Evolutionary conservation across 176 grass and related monocot genomes (phyloP).

Genomic region (Eremochloa ophiuroides): DNA sequence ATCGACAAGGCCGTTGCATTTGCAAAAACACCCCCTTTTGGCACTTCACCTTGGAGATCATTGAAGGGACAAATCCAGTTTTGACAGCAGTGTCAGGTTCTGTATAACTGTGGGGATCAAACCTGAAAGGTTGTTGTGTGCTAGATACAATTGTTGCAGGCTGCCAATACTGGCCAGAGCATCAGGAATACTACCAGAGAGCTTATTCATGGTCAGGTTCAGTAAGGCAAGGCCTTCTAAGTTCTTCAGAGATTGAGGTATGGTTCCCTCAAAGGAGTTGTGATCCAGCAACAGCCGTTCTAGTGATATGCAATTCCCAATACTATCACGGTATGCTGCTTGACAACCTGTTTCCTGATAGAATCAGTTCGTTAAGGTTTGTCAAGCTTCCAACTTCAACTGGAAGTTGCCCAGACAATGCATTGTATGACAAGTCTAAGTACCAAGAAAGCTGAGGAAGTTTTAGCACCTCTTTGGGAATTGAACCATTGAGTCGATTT

Average conservation of each 20-base stretch:
- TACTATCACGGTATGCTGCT: constrained; percentile 29
- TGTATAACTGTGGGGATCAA: constrained; percentile 11
- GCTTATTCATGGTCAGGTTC: constrained; percentile 26
- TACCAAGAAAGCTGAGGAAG: background rate
- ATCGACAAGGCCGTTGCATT: constrained; percentile 23
- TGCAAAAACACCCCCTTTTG: constrained; percentile 32
- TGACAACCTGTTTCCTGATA: constrained; percentile 36
- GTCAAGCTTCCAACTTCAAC: constrained; percentile 1
- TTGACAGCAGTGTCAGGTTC: background rate
- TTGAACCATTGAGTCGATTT: background rate
- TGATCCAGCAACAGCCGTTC: constrained; percentile 21
- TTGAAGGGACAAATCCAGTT: constrained; percentile 42
- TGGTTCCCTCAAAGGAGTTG: constrained; percentile 35
- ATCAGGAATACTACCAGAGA: constrained; percentile 10
- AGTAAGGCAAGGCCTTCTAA: constrained; percentile 15
- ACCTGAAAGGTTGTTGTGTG: constrained; percentile 38
- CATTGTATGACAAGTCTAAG: constrained; percentile 23
- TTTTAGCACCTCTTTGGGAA: background rate
- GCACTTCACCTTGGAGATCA: constrained; percentile 37
- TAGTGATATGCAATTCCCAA: constrained; percentile 25
- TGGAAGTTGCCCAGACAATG: constrained; percentile 6
- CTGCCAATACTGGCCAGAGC: background rate
- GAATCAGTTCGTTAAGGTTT: background rate
- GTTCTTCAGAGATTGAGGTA: constrained; percentile 24
- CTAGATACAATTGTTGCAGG: constrained; percentile 23